Evolutionary conservation across 257 asterid species (phyloP).

Genomic region (Salvia splendens): DNA sequence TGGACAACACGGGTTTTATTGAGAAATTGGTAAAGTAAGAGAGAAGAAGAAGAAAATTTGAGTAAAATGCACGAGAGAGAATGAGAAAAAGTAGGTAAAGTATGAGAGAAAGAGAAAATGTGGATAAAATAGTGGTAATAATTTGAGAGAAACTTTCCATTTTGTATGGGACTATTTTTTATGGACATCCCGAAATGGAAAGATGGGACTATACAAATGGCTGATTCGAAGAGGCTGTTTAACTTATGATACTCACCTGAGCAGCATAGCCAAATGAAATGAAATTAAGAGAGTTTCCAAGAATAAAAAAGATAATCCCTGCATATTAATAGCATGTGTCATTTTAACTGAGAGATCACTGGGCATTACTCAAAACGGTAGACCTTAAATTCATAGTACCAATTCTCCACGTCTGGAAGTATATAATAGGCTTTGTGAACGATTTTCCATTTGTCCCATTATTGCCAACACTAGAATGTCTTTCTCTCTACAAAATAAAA

Average conservation of each 20-base stretch:
- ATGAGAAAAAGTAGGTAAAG: no score
- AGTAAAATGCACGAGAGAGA: no score
- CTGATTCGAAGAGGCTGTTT: constrained; percentile 18
- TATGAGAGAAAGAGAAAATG: no score
- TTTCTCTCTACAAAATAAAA: constrained; percentile 66
- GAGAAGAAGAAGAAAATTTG: no score
- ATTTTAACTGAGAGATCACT: constrained; percentile 15
- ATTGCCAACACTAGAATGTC: constrained; percentile 52
- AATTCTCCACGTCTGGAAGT: constrained; percentile 91
- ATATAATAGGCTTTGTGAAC: constrained; percentile 69
- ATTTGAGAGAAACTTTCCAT: no score
- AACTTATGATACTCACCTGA: constrained; percentile 62
- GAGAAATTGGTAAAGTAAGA: no score
- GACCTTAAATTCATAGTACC: constrained; percentile 47
- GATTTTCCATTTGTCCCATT: constrained; percentile 63
- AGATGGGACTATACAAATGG: constrained; percentile 12
- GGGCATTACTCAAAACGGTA: constrained; percentile 21
- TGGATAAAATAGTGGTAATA: no score
- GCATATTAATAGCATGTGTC: constrained; percentile 38
- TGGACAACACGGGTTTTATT: no score
- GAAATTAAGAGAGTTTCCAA: constrained; percentile 94
- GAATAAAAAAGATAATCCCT: constrained; percentile 78
- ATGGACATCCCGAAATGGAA: no score
- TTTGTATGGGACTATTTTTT: no score
- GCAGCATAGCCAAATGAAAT: constrained; percentile 97